A percentile compares a stretch with the other conserved stretches of the same genome.
These are phyloP conservation scores for Butyriboletus appendiculatus DNA, from an alignment of 1,284 basidiomycete genomes.

Conservation along the genomic window DNA sequence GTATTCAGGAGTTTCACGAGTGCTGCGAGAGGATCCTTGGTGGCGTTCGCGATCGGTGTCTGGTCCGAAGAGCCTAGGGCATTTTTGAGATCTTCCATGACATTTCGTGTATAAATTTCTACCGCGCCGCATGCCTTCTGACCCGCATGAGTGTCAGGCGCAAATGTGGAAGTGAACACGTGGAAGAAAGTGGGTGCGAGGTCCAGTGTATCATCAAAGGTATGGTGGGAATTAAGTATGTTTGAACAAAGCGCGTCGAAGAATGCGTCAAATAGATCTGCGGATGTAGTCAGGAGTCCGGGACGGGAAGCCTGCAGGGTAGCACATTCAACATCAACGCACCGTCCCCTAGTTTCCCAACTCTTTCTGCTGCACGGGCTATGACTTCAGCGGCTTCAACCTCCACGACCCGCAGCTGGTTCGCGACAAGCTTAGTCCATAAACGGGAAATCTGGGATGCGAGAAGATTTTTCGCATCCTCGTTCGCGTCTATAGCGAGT, in stretches of 20 bases:
- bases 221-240: slow-evolving; percentile 7
- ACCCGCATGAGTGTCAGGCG: slow-evolving; percentile 26
- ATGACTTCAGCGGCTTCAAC: slow-evolving; percentile 46
- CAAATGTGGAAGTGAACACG: slow-evolving; percentile 39
- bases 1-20: slow-evolving; percentile 27
- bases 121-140: slow-evolving; percentile 29
- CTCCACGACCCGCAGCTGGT: slow-evolving; percentile 50
- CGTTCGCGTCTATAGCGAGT: slow-evolving; percentile 8
- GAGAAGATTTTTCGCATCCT: slow-evolving; percentile 36
- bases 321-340: slow-evolving; percentile 12
- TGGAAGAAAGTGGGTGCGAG: slow-evolving; percentile 47
- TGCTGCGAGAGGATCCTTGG: slow-evolving; percentile 10
- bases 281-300: slow-evolving; percentile 35
- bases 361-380: slow-evolving; percentile 42
- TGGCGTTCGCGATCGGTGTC: not conserved
- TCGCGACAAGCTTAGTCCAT: slow-evolving; percentile 48
- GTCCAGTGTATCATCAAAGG: slow-evolving; percentile 18
- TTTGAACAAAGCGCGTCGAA: slow-evolving; percentile 43
- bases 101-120: slow-evolving; percentile 29
- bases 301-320: slow-evolving; percentile 1
- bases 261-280: slow-evolving; percentile 46
- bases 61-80: slow-evolving; percentile 12
- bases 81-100: slow-evolving; percentile 34
- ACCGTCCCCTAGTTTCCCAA: slow-evolving; percentile 48
- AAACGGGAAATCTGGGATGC: slow-evolving; percentile 47